phyloP scores from a whole-genome alignment of 768 basidiomycete species.

The Trametes cingulata region DNA sequence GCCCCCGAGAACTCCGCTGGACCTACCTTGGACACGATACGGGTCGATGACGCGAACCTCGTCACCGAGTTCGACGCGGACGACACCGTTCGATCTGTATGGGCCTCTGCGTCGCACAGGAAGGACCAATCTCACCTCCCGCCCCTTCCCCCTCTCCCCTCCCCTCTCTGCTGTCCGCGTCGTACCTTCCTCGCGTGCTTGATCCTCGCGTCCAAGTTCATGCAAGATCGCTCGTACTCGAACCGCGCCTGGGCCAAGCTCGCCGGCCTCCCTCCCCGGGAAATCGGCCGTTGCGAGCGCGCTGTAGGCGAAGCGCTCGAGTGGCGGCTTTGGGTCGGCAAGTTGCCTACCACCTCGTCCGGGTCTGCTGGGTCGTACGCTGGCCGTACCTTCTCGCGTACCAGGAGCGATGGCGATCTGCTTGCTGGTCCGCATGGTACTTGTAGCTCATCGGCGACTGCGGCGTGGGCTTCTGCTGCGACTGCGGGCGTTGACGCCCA shows the following conservation, averaged over 20 bases:
- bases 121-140: constrained; percentile 25
- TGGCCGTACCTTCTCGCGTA: constrained; percentile 21
- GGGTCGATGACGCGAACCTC: constrained; percentile 9
- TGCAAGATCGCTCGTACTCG: constrained; percentile 91
- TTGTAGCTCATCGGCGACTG: constrained; percentile 14
- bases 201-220: constrained; percentile 89
- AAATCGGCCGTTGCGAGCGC: constrained; percentile 88
- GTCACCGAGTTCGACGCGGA: not conserved
- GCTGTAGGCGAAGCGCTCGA: constrained; percentile 83
- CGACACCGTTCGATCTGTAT: not conserved
- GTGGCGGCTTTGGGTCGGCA: constrained; percentile 94
- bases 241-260: constrained; percentile 95
- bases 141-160: constrained; percentile 50
- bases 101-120: not conserved
- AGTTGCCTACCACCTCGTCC: constrained; percentile 39
- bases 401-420: constrained; percentile 27
- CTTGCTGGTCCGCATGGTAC: not conserved
- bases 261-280: constrained; percentile 80
- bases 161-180: constrained; percentile 83
- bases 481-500: constrained; percentile 14
- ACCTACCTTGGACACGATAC: constrained; percentile 15
- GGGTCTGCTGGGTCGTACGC: constrained; percentile 13
- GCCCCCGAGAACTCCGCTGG: not conserved
- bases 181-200: constrained; percentile 86
- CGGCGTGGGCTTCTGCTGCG: constrained; percentile 19